Conservation (phyloP, 495 filamentous ascomycete genomes). For the Aspergillus avenaceus region DNA sequence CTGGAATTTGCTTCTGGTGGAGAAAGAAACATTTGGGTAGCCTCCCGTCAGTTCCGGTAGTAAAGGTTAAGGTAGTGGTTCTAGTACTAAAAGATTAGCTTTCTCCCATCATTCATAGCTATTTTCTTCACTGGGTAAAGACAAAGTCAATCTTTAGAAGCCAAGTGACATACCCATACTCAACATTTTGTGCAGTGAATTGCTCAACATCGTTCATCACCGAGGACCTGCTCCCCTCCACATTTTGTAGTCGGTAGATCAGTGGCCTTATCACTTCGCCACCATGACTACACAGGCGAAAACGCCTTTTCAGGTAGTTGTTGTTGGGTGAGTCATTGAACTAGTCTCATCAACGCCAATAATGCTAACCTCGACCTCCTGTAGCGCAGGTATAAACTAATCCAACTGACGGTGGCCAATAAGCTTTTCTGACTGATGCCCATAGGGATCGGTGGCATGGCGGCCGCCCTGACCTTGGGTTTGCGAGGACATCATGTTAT, state of each 20-base stretch:
- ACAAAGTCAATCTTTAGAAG: too few relatives aligned
- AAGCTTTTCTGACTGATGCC: constrained; percentile 37
- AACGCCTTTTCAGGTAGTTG: constrained; percentile 3
- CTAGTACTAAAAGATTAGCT: not conserved
- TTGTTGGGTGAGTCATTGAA: constrained; percentile 7
- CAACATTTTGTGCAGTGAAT: too few relatives aligned
- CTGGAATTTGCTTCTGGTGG: not conserved
- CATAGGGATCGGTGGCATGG: constrained; percentile 61
- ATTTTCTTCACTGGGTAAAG: not conserved
- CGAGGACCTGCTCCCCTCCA: too few relatives aligned
- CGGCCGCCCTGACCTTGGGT: constrained; percentile 58
- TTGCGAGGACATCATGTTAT: constrained; percentile 44
- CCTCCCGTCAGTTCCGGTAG: not conserved
- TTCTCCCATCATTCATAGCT: not conserved
- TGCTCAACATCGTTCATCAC: too few relatives aligned
- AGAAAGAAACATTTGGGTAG: not conserved
- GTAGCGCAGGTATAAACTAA: constrained; percentile 32
- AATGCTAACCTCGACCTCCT: not conserved
- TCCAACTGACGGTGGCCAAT: not conserved
- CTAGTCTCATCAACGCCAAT: too few relatives aligned
- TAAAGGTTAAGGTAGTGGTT: not conserved
- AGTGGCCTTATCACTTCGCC: too few relatives aligned
- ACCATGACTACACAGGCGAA: constrained; percentile 1
- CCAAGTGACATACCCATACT: too few relatives aligned
- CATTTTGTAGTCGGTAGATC: too few relatives aligned